phyloP scores from a whole-genome alignment of 176 grass and related monocot species.

The Musa itinerans region DNA sequence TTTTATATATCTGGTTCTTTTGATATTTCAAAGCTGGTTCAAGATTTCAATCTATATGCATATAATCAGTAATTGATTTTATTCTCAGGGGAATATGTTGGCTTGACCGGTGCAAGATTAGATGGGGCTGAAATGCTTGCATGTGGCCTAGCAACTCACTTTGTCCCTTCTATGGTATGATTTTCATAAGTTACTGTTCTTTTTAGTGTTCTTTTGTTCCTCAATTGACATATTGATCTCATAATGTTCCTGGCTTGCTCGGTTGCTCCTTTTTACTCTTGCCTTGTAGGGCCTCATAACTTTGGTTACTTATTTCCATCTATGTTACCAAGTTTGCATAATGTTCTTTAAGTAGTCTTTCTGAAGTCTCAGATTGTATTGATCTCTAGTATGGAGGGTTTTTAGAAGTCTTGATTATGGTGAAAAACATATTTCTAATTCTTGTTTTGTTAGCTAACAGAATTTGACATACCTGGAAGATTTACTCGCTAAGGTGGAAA shows the following conservation, averaged over 20 bases:
- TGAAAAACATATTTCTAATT: not conserved
- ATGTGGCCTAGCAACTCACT: conserved; percentile 84
- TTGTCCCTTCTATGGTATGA: conserved; percentile 63
- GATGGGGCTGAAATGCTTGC: conserved; percentile 78
- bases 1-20: no score
- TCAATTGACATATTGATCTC: no score
- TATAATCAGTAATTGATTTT: no score
- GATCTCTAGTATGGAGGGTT: not conserved
- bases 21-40: no score
- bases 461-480: conserved; percentile 51
- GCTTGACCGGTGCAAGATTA: conserved; percentile 62
- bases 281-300: no score
- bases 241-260: no score
- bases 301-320: no score
- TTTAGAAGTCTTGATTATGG: not conserved
- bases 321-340: no score
- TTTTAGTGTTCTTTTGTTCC: no score
- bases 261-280: not conserved
- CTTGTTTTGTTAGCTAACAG: conserved; percentile 27
- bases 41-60: no score
- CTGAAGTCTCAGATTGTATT: not conserved
- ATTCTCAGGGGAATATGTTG: conserved; percentile 73
- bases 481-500: conserved; percentile 47
- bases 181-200: conserved; percentile 4
- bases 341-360: no score